Evolutionary conservation across 1,284 basidiomycete species (phyloP).

Genomic region (Takashimella koratensis): DNA sequence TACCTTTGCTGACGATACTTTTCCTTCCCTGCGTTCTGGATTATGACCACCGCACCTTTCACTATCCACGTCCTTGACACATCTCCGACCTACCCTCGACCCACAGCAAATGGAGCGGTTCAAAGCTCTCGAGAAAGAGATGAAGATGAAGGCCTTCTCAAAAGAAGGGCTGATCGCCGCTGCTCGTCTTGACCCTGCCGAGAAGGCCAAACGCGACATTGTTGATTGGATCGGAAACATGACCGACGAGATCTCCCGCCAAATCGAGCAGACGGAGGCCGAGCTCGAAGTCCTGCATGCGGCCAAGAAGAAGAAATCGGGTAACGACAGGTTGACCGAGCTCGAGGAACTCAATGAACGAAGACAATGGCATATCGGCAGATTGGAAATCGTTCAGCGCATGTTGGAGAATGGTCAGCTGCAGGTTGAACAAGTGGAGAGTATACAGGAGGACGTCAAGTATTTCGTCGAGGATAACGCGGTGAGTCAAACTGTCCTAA

Average conservation of each 20-base stretch:
- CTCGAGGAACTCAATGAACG: conserved; percentile 90
- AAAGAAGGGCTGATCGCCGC: conserved; percentile 97
- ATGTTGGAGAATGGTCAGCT: conserved; percentile 92
- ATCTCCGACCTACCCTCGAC: no score
- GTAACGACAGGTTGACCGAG: conserved; percentile 66
- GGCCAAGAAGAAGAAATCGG: conserved; percentile 64
- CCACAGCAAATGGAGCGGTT: conserved; percentile 99
- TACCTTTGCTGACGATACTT: no score
- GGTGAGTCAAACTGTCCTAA: no score
- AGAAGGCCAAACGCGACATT: conserved; percentile 91
- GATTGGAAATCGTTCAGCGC: conserved; percentile 89
- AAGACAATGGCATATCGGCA: conserved; percentile 89
- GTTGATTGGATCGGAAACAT: conserved; percentile 79
- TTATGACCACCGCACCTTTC: no score
- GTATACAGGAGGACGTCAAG: conserved; percentile 88
- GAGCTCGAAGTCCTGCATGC: conserved; percentile 75
- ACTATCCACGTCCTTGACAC: no score
- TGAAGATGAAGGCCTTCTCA: conserved; percentile 99
- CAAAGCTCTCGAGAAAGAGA: conserved; percentile 99
- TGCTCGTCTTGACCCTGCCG: conserved; percentile 90
- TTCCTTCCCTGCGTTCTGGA: no score
- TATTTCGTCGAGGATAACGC: conserved; percentile 97
- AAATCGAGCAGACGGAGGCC: conserved; percentile 91
- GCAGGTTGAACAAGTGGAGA: conserved; percentile 71
- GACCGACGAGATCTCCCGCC: conserved; percentile 88